phyloP scores from a whole-genome alignment of 2,329 filamentous ascomycete species.

The Talaromyces verruculosus region DNA sequence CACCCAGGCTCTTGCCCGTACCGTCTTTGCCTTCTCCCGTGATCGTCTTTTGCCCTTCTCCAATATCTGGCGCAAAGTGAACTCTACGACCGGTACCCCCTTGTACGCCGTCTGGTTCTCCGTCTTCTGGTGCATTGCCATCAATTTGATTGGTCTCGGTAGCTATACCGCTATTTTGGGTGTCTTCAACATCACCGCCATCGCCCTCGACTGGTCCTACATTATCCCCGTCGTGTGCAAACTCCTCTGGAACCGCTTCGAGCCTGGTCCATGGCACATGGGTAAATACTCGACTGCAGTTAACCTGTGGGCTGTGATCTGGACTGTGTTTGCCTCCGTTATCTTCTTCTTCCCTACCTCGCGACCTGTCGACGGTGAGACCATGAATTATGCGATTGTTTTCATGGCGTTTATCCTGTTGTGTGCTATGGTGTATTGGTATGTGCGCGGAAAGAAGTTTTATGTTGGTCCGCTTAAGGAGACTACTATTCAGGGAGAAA shows the following conservation, averaged over 20 bases:
- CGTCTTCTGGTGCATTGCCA: slow-evolving; percentile 54
- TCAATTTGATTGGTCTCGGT: slow-evolving; percentile 61
- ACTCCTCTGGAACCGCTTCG: slow-evolving; percentile 50
- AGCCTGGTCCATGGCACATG: slow-evolving; percentile 55
- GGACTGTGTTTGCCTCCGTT: slow-evolving; percentile 55
- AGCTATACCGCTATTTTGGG: slow-evolving; percentile 50
- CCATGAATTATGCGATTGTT: slow-evolving; percentile 33
- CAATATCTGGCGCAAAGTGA: slow-evolving; percentile 52
- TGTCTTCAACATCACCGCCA: slow-evolving; percentile 49
- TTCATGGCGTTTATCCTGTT: slow-evolving; percentile 22
- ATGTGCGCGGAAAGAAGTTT: slow-evolving; percentile 19
- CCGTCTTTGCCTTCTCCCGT: slow-evolving; percentile 57
- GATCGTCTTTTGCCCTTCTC: slow-evolving; percentile 53
- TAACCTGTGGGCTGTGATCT: slow-evolving; percentile 52
- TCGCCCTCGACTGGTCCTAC: slow-evolving; percentile 48
- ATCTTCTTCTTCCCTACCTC: slow-evolving; percentile 57
- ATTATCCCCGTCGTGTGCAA: slow-evolving; percentile 59
- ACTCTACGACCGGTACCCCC: slow-evolving; percentile 52
- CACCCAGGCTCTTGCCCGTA: slow-evolving; percentile 50
- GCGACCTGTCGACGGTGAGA: slow-evolving; percentile 48
- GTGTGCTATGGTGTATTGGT: slow-evolving; percentile 21
- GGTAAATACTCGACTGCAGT: slow-evolving; percentile 45
- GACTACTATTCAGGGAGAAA: slow-evolving; percentile 17
- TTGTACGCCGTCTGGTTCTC: slow-evolving; percentile 58
- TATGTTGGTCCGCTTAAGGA: slow-evolving; percentile 23